Percentiles rank a stretch among this genome's conserved stretches.
These are phyloP conservation scores for Alternaria atra DNA, from an alignment of 2,329 filamentous ascomycete genomes.

Conservation along the genomic window DNA sequence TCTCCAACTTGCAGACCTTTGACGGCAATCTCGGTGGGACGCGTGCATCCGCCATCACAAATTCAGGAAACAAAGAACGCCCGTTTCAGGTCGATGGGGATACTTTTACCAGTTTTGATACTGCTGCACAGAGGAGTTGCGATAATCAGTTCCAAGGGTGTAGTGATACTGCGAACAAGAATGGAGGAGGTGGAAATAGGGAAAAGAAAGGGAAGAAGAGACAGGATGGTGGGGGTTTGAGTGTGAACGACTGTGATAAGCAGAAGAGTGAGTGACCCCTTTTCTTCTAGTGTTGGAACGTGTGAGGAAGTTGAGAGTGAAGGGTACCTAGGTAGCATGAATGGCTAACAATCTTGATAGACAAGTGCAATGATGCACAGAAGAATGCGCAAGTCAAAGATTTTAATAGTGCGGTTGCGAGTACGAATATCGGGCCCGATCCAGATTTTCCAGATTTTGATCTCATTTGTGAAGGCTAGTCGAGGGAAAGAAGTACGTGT, in stretches of 20 bases:
- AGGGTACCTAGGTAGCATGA: neutral
- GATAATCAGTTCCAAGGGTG: conserved; percentile 70
- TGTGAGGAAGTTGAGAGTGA: neutral
- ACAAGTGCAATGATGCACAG: conserved; percentile 41
- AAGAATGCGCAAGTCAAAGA: conserved; percentile 38
- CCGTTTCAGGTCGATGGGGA: conserved; percentile 45
- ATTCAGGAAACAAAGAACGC: conserved; percentile 61
- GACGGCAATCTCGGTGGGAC: conserved; percentile 61
- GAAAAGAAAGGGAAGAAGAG: conserved; percentile 9
- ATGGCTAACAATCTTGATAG: conserved; percentile 21
- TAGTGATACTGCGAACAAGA: conserved; percentile 53
- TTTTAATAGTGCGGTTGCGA: conserved; percentile 36
- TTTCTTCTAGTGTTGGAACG: neutral
- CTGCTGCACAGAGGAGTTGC: conserved; percentile 68
- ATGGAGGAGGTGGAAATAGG: conserved; percentile 1
- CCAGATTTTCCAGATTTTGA: conserved; percentile 51
- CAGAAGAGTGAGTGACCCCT: conserved; percentile 30
- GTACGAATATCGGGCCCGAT: conserved; percentile 49
- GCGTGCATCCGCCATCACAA: conserved; percentile 59
- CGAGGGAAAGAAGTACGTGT: neutral
- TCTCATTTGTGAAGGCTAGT: conserved; percentile 43
- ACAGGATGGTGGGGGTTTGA: conserved; percentile 21
- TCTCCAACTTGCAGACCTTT: conserved; percentile 50
- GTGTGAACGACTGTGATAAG: conserved; percentile 32
- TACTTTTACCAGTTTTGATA: conserved; percentile 63